Percentiles rank a stretch among this genome's conserved stretches.
Evolutionary conservation across 257 asterid genomes (phyloP).

Genomic region (Solanum gandarillasii): DNA sequence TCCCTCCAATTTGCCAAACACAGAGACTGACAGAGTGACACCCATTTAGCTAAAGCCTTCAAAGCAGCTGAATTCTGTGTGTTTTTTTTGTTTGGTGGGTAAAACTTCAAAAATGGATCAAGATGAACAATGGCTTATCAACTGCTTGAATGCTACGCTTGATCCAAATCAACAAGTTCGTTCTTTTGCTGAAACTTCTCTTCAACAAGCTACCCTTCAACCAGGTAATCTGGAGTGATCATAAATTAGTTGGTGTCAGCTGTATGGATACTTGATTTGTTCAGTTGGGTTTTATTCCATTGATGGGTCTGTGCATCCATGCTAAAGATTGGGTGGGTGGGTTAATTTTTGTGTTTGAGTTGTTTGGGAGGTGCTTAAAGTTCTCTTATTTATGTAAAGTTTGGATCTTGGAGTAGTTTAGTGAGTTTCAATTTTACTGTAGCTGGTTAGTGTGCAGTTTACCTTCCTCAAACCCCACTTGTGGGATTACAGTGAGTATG

Average conservation of each 20-base stretch:
- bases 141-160: conserved; percentile 81
- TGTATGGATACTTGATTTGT: not conserved
- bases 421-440: not conserved
- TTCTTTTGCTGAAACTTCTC: conserved; percentile 80
- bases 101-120: conserved; percentile 36
- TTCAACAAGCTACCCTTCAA: conserved; percentile 84
- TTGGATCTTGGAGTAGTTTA: not conserved
- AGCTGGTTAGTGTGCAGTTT: not conserved
- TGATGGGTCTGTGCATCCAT: not conserved
- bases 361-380: not conserved
- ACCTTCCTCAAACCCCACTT: not conserved
- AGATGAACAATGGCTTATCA: conserved; percentile 78
- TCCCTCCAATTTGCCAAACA: conserved; percentile 38
- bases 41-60: not conserved
- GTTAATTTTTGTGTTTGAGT: not conserved
- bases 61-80: not conserved
- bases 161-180: conserved; percentile 76
- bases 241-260: not conserved
- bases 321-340: not conserved
- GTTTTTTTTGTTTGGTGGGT: not conserved
- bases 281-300: not conserved
- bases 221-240: conserved; percentile 31
- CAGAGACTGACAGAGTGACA: not conserved
- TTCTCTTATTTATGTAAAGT: not conserved
- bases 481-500: not conserved